A percentile compares a stretch with the other conserved stretches of the same genome.
Conservation (phyloP, 23 red algal species). For the Pyropia haitanensis region DNA sequence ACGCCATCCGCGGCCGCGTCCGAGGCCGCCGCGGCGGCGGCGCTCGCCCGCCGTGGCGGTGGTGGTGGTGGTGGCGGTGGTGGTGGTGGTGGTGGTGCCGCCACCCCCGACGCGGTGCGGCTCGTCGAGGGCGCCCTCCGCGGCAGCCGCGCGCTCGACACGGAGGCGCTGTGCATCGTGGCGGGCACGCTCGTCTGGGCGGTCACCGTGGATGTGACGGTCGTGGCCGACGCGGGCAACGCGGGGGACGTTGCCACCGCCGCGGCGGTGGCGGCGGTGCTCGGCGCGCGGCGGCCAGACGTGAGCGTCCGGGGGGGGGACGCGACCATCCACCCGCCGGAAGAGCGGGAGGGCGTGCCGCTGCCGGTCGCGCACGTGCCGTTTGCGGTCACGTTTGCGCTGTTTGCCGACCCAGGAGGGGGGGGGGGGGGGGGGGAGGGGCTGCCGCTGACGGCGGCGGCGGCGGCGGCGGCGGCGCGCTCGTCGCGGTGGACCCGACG, state of each 20-base stretch:
- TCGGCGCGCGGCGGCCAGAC: constrained; percentile 68
- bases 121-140: constrained; percentile 51
- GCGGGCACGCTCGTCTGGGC: constrained; percentile 71
- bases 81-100: constrained; percentile 1
- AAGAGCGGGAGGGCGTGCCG: constrained; percentile 58
- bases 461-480: not conserved
- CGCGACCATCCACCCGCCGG: constrained; percentile 37
- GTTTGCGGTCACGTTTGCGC: constrained; percentile 47
- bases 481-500: constrained; percentile 49
- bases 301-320: constrained; percentile 55
- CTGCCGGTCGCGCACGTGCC: constrained; percentile 68
- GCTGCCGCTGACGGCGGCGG: constrained; percentile 3
- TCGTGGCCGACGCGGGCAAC: constrained; percentile 72
- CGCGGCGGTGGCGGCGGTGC: constrained; percentile 64
- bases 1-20: constrained; percentile 58
- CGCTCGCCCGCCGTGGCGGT: constrained; percentile 15
- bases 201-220: constrained; percentile 64
- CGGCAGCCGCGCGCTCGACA: constrained; percentile 42
- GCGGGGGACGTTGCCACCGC: constrained; percentile 46
- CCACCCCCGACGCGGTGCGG: constrained; percentile 6
- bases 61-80: not conserved
- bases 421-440: constrained; percentile 5
- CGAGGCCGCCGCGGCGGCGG: constrained; percentile 33
- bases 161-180: constrained; percentile 70
- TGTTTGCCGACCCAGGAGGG: constrained; percentile 20